Conservation (phyloP, 2,329 filamentous ascomycete genomes). For the Westerdykella aurantiaca region DNA sequence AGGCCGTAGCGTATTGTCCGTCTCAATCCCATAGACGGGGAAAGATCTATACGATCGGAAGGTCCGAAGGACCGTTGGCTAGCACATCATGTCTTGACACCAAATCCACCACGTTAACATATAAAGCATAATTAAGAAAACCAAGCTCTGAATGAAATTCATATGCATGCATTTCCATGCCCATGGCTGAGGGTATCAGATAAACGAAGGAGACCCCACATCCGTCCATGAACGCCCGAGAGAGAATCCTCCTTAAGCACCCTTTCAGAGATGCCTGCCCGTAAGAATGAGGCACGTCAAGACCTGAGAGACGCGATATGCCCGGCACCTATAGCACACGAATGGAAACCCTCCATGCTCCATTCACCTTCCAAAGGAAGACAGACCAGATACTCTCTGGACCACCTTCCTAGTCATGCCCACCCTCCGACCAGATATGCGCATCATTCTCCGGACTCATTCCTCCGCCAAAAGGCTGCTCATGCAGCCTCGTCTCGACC, state of each 20-base stretch:
- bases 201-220: too few relatives aligned
- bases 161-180: too few relatives aligned
- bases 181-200: too few relatives aligned
- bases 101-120: too few relatives aligned
- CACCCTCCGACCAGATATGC: conserved; percentile 1
- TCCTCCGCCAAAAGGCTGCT: not conserved
- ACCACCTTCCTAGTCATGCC: not conserved
- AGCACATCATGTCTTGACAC: not conserved
- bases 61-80: not conserved
- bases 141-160: too few relatives aligned
- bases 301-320: not conserved
- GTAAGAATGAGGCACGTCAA: not conserved
- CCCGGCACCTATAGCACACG: not conserved
- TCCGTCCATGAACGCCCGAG: too few relatives aligned
- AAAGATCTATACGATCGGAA: not conserved
- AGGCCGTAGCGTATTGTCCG: not conserved
- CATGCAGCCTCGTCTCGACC: not conserved
- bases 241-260: too few relatives aligned
- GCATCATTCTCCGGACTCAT: not conserved
- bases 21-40: not conserved
- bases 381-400: not conserved
- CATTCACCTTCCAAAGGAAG: not conserved
- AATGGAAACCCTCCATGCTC: not conserved
- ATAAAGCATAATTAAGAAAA: too few relatives aligned
- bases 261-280: not conserved